Conservation (phyloP, 257 asterid genomes). For the Solanum okadae region DNA sequence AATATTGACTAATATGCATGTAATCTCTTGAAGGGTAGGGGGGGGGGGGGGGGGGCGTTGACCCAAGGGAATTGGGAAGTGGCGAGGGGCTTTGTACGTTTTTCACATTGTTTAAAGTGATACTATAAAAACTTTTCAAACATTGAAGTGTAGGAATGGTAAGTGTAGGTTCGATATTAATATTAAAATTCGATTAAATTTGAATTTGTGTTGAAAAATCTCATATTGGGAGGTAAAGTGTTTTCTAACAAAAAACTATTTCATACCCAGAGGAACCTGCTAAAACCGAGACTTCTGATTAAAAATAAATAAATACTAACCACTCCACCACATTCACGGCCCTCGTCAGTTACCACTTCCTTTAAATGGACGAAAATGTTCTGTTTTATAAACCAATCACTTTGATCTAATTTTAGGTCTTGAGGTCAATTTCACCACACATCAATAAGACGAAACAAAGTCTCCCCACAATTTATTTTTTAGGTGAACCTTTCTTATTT, state of each 20-base stretch:
- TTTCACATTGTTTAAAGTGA: background rate
- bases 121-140: background rate
- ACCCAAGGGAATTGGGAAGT: background rate
- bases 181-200: no score
- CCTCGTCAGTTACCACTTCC: background rate
- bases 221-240: no score
- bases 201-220: rapidly evolving
- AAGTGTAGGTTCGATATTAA: background rate
- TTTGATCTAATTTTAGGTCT: background rate
- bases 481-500: background rate
- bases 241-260: no score
- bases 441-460: background rate
- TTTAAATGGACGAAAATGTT: background rate
- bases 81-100: background rate
- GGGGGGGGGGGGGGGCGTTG: background rate
- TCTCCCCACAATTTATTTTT: background rate
- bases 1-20: background rate
- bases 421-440: background rate
- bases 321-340: no score
- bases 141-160: background rate
- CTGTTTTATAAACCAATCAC: background rate
- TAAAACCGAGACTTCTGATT: no score
- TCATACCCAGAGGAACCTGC: no score
- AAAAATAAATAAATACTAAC: no score
- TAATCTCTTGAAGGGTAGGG: background rate